A percentile compares a stretch with the other conserved stretches of the same genome.
phyloP scores from a whole-genome alignment of 345 rosid species.

The Fremontodendron californicum region DNA sequence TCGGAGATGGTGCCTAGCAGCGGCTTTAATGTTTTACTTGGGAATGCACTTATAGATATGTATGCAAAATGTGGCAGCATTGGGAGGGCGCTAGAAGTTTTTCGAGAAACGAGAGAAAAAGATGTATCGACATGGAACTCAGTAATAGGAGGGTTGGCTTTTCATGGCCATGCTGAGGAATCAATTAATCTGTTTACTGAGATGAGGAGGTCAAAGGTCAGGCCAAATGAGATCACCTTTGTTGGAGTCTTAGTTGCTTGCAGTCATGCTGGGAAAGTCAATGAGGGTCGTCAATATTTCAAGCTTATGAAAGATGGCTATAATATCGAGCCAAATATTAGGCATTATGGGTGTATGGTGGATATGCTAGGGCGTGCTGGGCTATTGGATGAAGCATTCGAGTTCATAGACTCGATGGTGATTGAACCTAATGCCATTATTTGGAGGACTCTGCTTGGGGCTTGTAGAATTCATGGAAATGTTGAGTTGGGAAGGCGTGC shows the following conservation, averaged over 20 bases:
- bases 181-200: constrained; percentile 44
- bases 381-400: constrained; percentile 32
- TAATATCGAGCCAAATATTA: background rate
- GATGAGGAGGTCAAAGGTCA: constrained; percentile 47
- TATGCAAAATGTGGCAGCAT: constrained; percentile 69
- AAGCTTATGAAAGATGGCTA: constrained; percentile 18
- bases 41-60: constrained; percentile 67
- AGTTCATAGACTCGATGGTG: constrained; percentile 51
- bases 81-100: constrained; percentile 49
- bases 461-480: constrained; percentile 37
- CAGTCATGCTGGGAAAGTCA: constrained; percentile 59
- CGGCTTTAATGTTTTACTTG: constrained; percentile 36
- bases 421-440: constrained; percentile 54
- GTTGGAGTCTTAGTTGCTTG: constrained; percentile 63
- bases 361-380: constrained; percentile 24
- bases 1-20: constrained; percentile 29
- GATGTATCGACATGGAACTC: constrained; percentile 69
- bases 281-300: constrained; percentile 53
- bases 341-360: constrained; percentile 40
- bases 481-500: constrained; percentile 53
- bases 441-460: constrained; percentile 69
- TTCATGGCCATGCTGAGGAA: constrained; percentile 52
- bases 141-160: constrained; percentile 58
- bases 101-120: constrained; percentile 44
- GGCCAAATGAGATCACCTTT: constrained; percentile 64